Percentiles rank a stretch among this genome's conserved stretches.
phyloP scores from a whole-genome alignment of 305 asterid species.

The Salvia sclarea region DNA sequence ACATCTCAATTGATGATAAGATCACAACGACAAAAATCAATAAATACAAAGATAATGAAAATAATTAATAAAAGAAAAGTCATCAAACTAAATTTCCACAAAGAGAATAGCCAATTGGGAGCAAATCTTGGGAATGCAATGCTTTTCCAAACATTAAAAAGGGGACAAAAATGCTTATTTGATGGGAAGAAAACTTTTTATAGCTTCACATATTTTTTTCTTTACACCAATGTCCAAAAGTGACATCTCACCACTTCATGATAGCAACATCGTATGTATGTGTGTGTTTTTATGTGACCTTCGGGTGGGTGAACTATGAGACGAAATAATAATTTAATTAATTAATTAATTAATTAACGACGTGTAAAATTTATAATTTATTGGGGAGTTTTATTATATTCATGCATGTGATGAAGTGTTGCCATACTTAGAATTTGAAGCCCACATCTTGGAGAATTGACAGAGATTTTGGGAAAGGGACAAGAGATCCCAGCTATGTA shows the following conservation, averaged over 20 bases:
- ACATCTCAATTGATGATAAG: not conserved
- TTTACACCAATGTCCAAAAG: conserved; percentile 49
- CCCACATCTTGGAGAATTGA: conserved; percentile 50
- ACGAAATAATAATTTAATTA: not conserved
- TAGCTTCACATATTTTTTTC: conserved; percentile 39
- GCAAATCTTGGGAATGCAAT: conserved; percentile 42
- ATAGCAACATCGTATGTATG: conserved; percentile 40
- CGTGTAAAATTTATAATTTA: not conserved
- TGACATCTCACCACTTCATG: conserved; percentile 53
- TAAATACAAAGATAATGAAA: not conserved
- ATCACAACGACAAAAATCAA: conserved; percentile 7
- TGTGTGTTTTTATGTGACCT: not conserved
- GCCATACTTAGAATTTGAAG: conserved; percentile 44
- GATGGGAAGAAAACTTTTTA: conserved; percentile 37
- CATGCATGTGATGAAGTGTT: conserved; percentile 35
- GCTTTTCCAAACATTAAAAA: conserved; percentile 36
- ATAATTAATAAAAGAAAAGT: not conserved
- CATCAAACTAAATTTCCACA: conserved; percentile 23
- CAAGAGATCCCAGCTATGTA: conserved; percentile 56
- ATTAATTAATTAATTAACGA: too few species aligned
- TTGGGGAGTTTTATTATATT: conserved; percentile 28
- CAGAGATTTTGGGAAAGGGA: conserved; percentile 49
- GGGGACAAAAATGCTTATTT: conserved; percentile 43
- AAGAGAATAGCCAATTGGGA: conserved; percentile 39
- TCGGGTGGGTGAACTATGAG: not conserved